A percentile compares a stretch with the other conserved stretches of the same genome.
Conservation (phyloP, 2,329 filamentous ascomycete species). For the Aschersonia sp. region DNA sequence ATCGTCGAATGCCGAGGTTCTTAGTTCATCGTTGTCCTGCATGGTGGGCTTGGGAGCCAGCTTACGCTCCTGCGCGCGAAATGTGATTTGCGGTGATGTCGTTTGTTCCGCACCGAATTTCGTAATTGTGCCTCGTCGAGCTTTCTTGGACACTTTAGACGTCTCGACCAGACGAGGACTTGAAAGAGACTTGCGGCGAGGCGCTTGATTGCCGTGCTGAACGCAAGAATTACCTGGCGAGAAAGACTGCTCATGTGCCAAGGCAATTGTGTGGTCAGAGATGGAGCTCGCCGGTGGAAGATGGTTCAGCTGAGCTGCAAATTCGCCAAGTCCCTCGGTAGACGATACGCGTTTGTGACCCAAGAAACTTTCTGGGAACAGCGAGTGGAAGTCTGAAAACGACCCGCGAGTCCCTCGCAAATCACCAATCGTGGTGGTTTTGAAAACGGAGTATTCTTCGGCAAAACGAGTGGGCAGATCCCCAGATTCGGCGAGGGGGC, state of each 20-base stretch:
- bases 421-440: conserved; percentile 42
- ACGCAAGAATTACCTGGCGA: conserved; percentile 33
- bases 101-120: conserved; percentile 30
- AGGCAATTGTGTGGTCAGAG: conserved; percentile 43
- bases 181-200: conserved; percentile 11
- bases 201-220: conserved; percentile 14
- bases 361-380: conserved; percentile 19
- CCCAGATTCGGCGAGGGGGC: conserved; percentile 31
- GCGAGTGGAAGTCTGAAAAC: conserved; percentile 29
- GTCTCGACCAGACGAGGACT: conserved; percentile 14
- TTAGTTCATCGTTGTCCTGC: conserved; percentile 43
- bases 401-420: conserved; percentile 29
- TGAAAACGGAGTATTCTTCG: conserved; percentile 52
- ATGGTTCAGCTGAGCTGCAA: conserved; percentile 49
- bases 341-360: conserved; percentile 37
- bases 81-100: conserved; percentile 45
- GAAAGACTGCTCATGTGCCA: conserved; percentile 41
- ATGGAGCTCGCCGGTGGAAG: conserved; percentile 37
- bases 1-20: conserved; percentile 34
- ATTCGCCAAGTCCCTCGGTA: conserved; percentile 31
- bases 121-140: conserved; percentile 23
- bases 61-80: conserved; percentile 39
- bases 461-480: conserved; percentile 48
- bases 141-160: conserved; percentile 24
- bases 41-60: conserved; percentile 39